Base-by-base conservation (phyloP, 1,284 basidiomycete species). In the Leccinum variabile region DNA sequence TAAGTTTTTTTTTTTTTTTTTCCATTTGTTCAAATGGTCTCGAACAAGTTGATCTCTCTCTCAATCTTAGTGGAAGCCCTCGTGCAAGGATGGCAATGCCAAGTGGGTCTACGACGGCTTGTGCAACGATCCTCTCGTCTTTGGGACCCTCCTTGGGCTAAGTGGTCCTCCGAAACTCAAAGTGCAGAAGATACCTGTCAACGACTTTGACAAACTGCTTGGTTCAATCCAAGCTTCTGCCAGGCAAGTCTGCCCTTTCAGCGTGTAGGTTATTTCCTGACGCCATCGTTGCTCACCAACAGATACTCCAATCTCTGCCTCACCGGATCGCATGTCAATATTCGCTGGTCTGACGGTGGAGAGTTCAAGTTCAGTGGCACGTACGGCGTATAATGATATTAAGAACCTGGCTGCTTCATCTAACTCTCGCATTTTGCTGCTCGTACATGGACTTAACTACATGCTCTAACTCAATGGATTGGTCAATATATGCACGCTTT, bases 21-120 rank as follows among this genome's bases (percentile, higher is more conserved):
- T n/a, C 2, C 44, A 56, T 5, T n/a, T 50, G n/a, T 49, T 30
- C 1, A 25, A 8, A 49, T 61, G 25, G 35, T 4, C 41, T 63
- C 59, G 64, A 35, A 64, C 41, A 11, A 57, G 37, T 63, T 46
- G 52, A 56, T 41, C 3, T 25, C 35, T 39, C 7, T 16, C 22
- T 28, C 16, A 16, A 33, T 59, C 30, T 35, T 56, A 84, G 84
- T 85, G 83, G 83, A 82, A 79, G 65, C 76, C 81, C 3, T 79
- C 80, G 2, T 85, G 83, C 72, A 85, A 84, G 68, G 77, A 72
- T 0, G 80, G 81, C 25, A 66, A 72, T 13, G 78, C 85, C 10
- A 84, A 80, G 62, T 87, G 79, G 79, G 66, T 70, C 10, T 86
- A 84, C 67, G 84, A 86, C 63, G 84, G 83, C 14, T 77, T 86